These are phyloP conservation scores for Euphorbia lathyris DNA, from an alignment of 345 rosid genomes.

Conservation along the genomic window DNA sequence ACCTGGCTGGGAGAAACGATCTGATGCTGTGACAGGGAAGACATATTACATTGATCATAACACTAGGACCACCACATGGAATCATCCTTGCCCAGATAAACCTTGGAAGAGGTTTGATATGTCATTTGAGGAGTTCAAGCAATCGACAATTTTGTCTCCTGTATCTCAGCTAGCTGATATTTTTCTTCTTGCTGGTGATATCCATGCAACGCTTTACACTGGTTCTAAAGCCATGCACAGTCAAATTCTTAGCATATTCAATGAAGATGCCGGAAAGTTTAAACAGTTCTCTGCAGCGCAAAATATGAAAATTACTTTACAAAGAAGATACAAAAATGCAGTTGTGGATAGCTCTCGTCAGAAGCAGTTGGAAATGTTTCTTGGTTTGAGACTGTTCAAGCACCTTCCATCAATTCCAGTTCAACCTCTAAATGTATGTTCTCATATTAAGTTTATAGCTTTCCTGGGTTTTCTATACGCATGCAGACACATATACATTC, in stretches of 20 bases:
- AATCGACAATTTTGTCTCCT: constrained; percentile 80
- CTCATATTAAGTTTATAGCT: neutral
- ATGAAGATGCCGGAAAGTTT: constrained; percentile 83
- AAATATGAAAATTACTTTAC: constrained; percentile 84
- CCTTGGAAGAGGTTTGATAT: constrained; percentile 98
- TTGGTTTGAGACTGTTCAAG: constrained; percentile 91
- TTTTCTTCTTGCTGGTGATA: constrained; percentile 93
- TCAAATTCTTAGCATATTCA: constrained; percentile 92
- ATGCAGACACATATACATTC: neutral
- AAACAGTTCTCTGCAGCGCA: constrained; percentile 92
- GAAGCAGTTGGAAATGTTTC: constrained; percentile 95
- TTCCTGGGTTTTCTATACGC: neutral
- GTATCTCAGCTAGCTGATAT: constrained; percentile 90
- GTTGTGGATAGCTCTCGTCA: constrained; percentile 93
- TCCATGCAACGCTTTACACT: constrained; percentile 97
- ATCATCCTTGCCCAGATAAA: constrained; percentile 96
- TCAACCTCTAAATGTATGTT: constrained; percentile 80
- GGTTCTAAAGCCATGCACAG: constrained; percentile 99
- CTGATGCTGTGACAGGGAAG: constrained; percentile 92
- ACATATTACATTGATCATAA: constrained; percentile 87
- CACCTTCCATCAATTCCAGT: constrained; percentile 89
- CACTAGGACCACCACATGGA: constrained; percentile 90
- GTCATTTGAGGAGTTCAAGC: constrained; percentile 86
- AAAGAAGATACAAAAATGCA: constrained; percentile 89
- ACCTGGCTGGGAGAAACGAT: constrained; percentile 94